Percentiles rank a stretch among this genome's conserved stretches.
phyloP scores from a whole-genome alignment of 208 protist species.

The Blastocrithidia nonstop region DNA sequence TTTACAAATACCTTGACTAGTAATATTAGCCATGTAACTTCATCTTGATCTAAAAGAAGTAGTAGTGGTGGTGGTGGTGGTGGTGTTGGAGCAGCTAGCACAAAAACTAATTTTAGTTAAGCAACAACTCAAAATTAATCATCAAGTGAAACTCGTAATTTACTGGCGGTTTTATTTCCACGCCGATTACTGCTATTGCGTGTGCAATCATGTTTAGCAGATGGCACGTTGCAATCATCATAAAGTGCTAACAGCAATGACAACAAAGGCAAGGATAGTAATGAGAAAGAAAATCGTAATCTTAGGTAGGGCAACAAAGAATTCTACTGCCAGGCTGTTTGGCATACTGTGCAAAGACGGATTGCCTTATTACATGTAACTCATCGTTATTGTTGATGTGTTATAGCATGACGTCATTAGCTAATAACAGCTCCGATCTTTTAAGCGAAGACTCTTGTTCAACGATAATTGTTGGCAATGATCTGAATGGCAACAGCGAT shows the following conservation, averaged over 20 bases:
- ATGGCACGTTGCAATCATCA: slow-evolving; percentile 5
- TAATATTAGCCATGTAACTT: too few relatives aligned
- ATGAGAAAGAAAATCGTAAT: background rate
- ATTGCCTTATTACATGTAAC: slow-evolving; percentile 68
- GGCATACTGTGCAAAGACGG: slow-evolving; percentile 27
- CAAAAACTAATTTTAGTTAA: too few relatives aligned
- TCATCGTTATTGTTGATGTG: slow-evolving; percentile 65
- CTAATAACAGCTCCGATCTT: too few relatives aligned
- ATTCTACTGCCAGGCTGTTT: slow-evolving; percentile 48
- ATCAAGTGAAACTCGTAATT: too few relatives aligned
- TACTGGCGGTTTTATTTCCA: slow-evolving; percentile 73
- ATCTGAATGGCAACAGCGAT: slow-evolving; percentile 6
- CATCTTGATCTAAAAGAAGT: too few relatives aligned
- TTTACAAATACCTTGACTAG: too few relatives aligned
- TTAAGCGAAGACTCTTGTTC: too few relatives aligned
- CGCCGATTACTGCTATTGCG: slow-evolving; percentile 44
- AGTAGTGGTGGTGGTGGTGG: background rate
- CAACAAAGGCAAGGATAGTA: slow-evolving; percentile 1
- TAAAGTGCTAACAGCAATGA: background rate
- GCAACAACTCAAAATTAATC: too few relatives aligned
- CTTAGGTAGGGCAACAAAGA: background rate
- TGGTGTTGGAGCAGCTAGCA: background rate
- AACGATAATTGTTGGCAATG: too few relatives aligned
- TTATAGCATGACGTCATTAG: slow-evolving; percentile 57
- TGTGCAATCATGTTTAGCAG: slow-evolving; percentile 10